Evolutionary conservation across 1,284 basidiomycete species (phyloP).

Genomic region (Malassezia psittaci): DNA sequence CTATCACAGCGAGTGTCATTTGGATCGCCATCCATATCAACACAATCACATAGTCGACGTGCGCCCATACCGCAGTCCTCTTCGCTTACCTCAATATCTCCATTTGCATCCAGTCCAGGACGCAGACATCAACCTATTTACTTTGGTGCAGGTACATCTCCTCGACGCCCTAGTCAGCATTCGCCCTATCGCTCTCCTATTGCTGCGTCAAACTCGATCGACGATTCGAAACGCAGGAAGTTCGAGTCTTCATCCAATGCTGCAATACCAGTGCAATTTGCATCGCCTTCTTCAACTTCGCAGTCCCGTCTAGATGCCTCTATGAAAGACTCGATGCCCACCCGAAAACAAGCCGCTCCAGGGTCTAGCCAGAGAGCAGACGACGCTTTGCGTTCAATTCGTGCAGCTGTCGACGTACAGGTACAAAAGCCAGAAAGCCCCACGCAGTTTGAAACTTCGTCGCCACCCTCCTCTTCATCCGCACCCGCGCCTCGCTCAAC

Average conservation of each 20-base stretch:
- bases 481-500: conserved; percentile 11
- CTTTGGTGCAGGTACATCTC: conserved; percentile 9
- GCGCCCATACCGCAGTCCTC: neutral
- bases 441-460: no score
- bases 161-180: neutral
- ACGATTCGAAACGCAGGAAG: conserved; percentile 8
- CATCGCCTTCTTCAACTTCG: neutral
- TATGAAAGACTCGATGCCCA: neutral
- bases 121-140: conserved; percentile 15
- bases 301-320: no score
- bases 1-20: neutral
- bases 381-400: neutral
- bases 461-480: no score
- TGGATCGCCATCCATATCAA: conserved; percentile 1
- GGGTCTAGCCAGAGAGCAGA: neutral
- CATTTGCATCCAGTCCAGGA: conserved; percentile 3
- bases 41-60: neutral
- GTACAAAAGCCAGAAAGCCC: no score
- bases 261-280: neutral
- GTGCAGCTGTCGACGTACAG: neutral
- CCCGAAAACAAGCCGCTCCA: conserved; percentile 5
- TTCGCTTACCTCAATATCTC: conserved; percentile 2
- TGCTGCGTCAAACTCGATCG: conserved; percentile 1
- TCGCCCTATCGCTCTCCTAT: conserved; percentile 9
- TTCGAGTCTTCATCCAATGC: neutral